These are phyloP conservation scores for Purshia tridentata DNA, from an alignment of 306 rosid genomes.

Conservation along the genomic window DNA sequence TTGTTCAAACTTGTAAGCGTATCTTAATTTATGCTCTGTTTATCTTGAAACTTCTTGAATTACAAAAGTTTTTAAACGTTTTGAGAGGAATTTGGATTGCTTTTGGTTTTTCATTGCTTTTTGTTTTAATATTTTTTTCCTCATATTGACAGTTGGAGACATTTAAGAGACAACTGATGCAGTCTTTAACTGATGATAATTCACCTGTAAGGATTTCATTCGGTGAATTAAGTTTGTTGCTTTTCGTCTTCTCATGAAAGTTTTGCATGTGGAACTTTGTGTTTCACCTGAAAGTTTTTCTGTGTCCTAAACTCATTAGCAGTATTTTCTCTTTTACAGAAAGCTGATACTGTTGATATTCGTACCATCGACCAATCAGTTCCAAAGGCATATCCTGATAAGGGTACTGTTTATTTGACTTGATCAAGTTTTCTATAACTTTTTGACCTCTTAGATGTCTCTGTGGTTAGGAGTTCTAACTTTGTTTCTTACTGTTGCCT, in stretches of 20 bases:
- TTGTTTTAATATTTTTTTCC: background rate
- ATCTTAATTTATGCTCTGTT: background rate
- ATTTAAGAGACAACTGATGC: slow-evolving; percentile 90
- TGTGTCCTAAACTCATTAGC: slow-evolving; percentile 1
- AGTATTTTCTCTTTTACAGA: slow-evolving; percentile 38
- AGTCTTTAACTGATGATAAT: slow-evolving; percentile 75
- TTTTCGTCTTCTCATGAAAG: slow-evolving; percentile 8
- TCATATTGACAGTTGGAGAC: slow-evolving; percentile 68
- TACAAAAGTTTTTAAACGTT: background rate
- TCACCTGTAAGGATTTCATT: slow-evolving; percentile 60
- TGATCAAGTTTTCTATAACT: slow-evolving; percentile 20
- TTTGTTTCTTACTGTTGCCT: background rate
- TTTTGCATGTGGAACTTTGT: background rate
- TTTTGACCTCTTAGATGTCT: background rate
- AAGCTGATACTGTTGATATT: slow-evolving; percentile 83
- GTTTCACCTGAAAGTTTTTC: no score
- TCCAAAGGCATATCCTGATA: slow-evolving; percentile 83
- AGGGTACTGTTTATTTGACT: slow-evolving; percentile 50
- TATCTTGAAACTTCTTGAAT: background rate
- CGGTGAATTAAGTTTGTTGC: slow-evolving; percentile 15
- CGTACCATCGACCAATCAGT: slow-evolving; percentile 86
- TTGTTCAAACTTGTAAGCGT: background rate
- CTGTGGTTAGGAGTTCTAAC: slow-evolving; percentile 2
- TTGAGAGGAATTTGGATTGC: background rate
- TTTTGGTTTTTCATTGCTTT: background rate